Percentiles rank a stretch among this genome's conserved stretches.
These are phyloP conservation scores for Pichia norvegensis DNA, from an alignment of 1,139 yeast genomes.

Conservation along the genomic window DNA sequence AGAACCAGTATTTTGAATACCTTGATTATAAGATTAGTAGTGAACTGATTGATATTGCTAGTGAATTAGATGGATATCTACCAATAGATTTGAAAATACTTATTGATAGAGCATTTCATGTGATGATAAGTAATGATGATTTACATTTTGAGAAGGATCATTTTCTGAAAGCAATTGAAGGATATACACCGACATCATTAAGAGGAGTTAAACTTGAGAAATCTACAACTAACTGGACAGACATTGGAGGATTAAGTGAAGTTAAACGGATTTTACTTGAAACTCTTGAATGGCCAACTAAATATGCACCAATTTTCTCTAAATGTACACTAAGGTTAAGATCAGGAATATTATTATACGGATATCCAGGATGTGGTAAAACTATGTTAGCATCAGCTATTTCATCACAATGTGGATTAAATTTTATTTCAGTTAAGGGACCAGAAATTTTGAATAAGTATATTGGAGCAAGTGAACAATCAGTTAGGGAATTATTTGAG, in stretches of 20 bases:
- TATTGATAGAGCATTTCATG: conserved; percentile 69
- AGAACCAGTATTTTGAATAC: conserved; percentile 11
- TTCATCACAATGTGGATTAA: conserved; percentile 89
- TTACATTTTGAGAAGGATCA: conserved; percentile 24
- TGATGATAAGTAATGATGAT: conserved; percentile 37
- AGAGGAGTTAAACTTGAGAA: conserved; percentile 85
- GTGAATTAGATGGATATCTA: conserved; percentile 82
- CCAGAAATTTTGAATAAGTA: conserved; percentile 94
- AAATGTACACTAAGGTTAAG: conserved; percentile 80
- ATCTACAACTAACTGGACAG: conserved; percentile 69
- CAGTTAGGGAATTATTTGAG: conserved; percentile 86
- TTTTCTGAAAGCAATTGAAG: conserved; percentile 52
- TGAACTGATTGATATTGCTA: conserved; percentile 54
- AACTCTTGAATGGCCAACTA: conserved; percentile 95
- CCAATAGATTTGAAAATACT: conserved; percentile 74
- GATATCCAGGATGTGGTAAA: conserved; percentile 98
- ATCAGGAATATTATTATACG: conserved; percentile 85
- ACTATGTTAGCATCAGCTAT: conserved; percentile 89
- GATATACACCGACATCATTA: conserved; percentile 71
- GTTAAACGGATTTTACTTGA: conserved; percentile 74
- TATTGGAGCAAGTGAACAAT: conserved; percentile 96
- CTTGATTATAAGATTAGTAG: conserved; percentile 35
- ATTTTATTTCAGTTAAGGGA: conserved; percentile 90
- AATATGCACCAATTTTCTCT: conserved; percentile 87
- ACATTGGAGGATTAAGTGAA: conserved; percentile 78